Evolutionary conservation across 352 stramenopile genomes (phyloP).

Genomic region (Phytophthora nicotianae): DNA sequence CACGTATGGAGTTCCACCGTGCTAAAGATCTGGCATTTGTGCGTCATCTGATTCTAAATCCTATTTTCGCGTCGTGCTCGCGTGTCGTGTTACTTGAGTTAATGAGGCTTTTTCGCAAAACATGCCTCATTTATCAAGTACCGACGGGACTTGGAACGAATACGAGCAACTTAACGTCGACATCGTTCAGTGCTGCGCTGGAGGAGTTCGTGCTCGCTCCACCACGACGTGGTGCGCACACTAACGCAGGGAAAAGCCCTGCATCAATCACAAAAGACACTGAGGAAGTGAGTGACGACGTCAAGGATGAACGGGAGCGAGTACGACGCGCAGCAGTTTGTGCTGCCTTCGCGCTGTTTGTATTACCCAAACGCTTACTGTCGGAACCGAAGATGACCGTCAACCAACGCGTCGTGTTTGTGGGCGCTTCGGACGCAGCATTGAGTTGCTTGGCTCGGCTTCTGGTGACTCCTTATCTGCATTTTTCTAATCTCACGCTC

Average conservation of each 20-base stretch:
- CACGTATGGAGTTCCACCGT: constrained; percentile 69
- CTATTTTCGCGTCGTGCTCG: constrained; percentile 65
- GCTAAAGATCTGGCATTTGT: constrained; percentile 74
- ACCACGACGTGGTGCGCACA: constrained; percentile 42
- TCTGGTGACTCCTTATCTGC: constrained; percentile 79
- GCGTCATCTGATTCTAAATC: constrained; percentile 70
- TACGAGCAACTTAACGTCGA: constrained; percentile 1
- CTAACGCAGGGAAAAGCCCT: background rate
- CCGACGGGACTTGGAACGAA: constrained; percentile 22
- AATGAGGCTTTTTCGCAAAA: constrained; percentile 77
- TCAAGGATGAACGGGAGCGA: constrained; percentile 52
- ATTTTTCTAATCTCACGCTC: constrained; percentile 88
- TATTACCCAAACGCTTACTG: constrained; percentile 82
- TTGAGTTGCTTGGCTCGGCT: constrained; percentile 82
- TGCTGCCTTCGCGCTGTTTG: constrained; percentile 77
- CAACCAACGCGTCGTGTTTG: constrained; percentile 87
- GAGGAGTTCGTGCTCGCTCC: constrained; percentile 70
- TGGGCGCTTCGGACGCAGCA: constrained; percentile 82
- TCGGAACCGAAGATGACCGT: constrained; percentile 86
- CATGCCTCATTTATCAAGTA: constrained; percentile 65
- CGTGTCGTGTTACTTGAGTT: constrained; percentile 79
- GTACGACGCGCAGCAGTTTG: constrained; percentile 25
- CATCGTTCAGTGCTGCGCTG: constrained; percentile 44
- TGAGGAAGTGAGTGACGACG: constrained; percentile 50
- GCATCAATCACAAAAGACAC: constrained; percentile 3